Percentiles rank a stretch among this genome's conserved stretches.
phyloP scores from a whole-genome alignment of 768 basidiomycete genomes.

The Boletus edulis region DNA sequence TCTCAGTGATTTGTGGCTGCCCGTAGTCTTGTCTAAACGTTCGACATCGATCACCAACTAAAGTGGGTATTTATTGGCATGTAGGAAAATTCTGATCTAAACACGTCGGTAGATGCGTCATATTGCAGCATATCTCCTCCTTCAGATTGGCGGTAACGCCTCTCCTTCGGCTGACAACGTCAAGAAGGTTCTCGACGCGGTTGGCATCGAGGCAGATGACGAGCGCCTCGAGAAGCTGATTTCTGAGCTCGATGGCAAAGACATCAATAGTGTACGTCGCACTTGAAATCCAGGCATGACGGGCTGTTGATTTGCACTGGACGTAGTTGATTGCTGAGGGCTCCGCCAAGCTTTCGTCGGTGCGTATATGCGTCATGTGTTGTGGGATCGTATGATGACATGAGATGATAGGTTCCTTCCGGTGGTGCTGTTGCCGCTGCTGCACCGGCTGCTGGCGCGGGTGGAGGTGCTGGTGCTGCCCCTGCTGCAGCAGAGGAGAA shows the following conservation, averaged over 20 bases:
- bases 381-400: constrained; percentile 3
- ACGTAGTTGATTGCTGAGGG: constrained; percentile 87
- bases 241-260: constrained; percentile 89
- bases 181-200: constrained; percentile 80
- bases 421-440: constrained; percentile 75
- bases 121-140: constrained; percentile 96
- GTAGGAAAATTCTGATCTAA: not conserved
- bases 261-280: constrained; percentile 69
- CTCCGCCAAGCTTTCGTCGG: constrained; percentile 90
- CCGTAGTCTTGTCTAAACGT: constrained; percentile 42
- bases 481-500: constrained; percentile 68
- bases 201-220: constrained; percentile 87
- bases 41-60: constrained; percentile 32
- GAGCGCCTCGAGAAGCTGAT: constrained; percentile 79
- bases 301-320: not conserved
- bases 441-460: constrained; percentile 45
- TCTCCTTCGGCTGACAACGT: constrained; percentile 84
- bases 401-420: constrained; percentile 70
- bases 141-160: constrained; percentile 90
- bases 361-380: constrained; percentile 36
- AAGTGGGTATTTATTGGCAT: constrained; percentile 38
- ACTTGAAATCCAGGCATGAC: not conserved
- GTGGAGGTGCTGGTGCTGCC: constrained; percentile 44
- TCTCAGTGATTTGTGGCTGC: constrained; percentile 91
- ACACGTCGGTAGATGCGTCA: constrained; percentile 68